Base-by-base conservation (phyloP, 176 grass and related monocot species). In the Phyllostachys edulis region DNA sequence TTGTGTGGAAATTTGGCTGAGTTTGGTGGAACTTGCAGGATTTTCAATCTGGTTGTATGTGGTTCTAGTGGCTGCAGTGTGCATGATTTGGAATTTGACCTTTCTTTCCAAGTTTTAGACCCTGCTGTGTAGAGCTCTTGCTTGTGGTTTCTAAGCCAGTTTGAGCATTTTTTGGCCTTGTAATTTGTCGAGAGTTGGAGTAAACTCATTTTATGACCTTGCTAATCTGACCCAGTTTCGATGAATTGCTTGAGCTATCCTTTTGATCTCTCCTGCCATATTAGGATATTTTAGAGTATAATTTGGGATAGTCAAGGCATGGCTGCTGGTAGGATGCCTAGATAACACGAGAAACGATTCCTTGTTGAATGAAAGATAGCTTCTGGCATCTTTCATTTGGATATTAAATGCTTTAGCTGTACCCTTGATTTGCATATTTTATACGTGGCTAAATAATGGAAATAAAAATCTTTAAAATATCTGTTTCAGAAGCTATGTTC, bases 401-500 rank as follows among this genome's bases (percentile, higher is more conserved):
- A 56, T 3, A 44, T 63, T 23, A 4, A 75, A 32, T 88, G 9
- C 5, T 69, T 77, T 65, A 36, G 11, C 23, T 67, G 23, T 29
- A 17, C 24, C 42, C 40, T 80, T 75, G 7, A 26, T 34, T 73
- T 75, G 11, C 23, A 50, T 69, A 9, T 61, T 79, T 59, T 69
- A 23, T 71, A 80, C 9, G 2, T 75, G 29, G 41, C 2, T 26
- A 41, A 63, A 46, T 21, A 18, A 37, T 78, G 29, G 23, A 41
- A 17, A 80, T 50, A 76, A 37, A 26, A 68, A 15, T 20, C 27
- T 60, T 56, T 39, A 52, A 72, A 66, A 46, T 78, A 69, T 63
- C 21, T 47, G 14, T 82, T 82, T 78, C 39, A 41, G 79, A 78
- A 32, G 55, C 38, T 69, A 55, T 81, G 9, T 63, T 79, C 41